A percentile compares a stretch with the other conserved stretches of the same genome.
Conservation (phyloP, 2,329 filamentous ascomycete species). For the Arthrobotrys pseudoclavata region DNA sequence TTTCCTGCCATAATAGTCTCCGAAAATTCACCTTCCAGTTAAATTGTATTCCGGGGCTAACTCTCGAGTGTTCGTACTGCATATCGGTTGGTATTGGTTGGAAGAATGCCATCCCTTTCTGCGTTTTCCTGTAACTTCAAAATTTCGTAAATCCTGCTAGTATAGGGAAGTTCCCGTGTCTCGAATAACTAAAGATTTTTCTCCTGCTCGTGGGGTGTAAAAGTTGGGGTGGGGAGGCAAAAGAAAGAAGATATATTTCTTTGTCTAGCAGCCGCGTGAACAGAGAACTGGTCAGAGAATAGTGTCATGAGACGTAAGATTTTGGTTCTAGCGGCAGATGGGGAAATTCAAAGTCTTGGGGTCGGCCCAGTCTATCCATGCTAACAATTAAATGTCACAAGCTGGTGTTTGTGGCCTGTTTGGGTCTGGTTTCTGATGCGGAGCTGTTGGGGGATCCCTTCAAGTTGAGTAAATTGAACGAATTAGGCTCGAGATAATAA, state of each 20-base stretch:
- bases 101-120: not conserved
- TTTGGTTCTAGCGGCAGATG: conserved; percentile 12
- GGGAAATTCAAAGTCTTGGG: conserved; percentile 8
- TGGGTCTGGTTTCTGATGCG: not conserved
- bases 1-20: not conserved
- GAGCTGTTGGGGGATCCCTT: not conserved
- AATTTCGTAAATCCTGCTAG: not conserved
- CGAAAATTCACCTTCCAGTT: conserved; percentile 3
- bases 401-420: conserved; percentile 26
- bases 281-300: not conserved
- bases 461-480: not conserved
- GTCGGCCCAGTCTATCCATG: not conserved
- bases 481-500: not conserved
- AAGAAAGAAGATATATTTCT: conserved; percentile 21
- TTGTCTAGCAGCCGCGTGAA: not conserved
- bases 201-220: conserved; percentile 15
- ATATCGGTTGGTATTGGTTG: not conserved
- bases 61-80: too few species aligned
- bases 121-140: not conserved
- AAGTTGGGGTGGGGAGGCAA: conserved; percentile 2
- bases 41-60: too few species aligned
- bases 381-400: conserved; percentile 15
- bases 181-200: not conserved
- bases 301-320: conserved; percentile 1
- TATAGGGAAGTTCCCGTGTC: conserved; percentile 1